phyloP scores from a whole-genome alignment of 345 rosid species.

The Linum trigynum region DNA sequence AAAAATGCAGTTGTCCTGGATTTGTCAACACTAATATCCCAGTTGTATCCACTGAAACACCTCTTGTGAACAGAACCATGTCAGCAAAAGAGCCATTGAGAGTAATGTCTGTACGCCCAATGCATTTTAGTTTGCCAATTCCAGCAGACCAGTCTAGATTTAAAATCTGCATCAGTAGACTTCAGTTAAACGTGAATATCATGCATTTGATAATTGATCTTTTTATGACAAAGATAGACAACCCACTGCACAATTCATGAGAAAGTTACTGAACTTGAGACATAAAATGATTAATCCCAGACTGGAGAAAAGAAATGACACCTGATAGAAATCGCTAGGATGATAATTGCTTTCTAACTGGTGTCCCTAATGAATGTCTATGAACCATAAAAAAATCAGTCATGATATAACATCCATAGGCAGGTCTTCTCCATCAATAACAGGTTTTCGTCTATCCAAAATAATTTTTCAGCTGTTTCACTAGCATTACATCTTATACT shows the following conservation, averaged over 20 bases:
- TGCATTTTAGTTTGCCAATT: conserved; percentile 16
- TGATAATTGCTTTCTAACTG: no score
- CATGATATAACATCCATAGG: no score
- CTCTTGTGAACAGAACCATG: conserved; percentile 15
- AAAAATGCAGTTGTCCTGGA: conserved; percentile 26
- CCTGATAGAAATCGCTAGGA: no score
- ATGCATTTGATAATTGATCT: not conserved
- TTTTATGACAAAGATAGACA: not conserved
- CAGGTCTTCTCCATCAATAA: no score
- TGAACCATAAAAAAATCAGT: no score
- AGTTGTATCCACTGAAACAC: conserved; percentile 2
- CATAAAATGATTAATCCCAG: no score
- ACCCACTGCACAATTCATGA: not conserved
- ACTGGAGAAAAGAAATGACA: no score
- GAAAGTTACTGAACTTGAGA: no score
- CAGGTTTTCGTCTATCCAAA: no score
- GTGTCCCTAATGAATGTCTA: no score
- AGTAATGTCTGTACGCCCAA: conserved; percentile 21
- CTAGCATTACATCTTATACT: not conserved
- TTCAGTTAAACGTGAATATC: not conserved
- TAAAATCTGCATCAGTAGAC: conserved; percentile 14
- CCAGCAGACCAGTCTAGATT: conserved; percentile 25
- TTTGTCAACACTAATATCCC: conserved; percentile 22
- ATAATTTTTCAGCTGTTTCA: not conserved
- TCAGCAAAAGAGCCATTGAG: conserved; percentile 29